Conservation (phyloP, 805 yeast genomes). For the Schwanniomyces yamadae region DNA sequence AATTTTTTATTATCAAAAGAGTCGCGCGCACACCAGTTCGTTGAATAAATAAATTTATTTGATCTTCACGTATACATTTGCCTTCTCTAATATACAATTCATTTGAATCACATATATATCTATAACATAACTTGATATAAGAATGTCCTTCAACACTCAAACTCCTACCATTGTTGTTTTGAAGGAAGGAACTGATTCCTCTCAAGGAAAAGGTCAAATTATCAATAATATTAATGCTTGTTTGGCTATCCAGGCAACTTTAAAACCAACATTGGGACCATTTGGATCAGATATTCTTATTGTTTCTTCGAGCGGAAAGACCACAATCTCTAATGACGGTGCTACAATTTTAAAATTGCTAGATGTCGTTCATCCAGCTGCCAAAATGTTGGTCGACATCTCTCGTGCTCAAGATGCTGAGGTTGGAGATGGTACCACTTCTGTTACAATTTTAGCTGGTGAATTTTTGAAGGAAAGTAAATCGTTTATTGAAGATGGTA, state of each 20-base stretch:
- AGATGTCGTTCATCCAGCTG: constrained; percentile 98
- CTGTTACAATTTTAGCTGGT: constrained; percentile 93
- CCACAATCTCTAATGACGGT: constrained; percentile 97
- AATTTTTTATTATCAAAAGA: constrained; percentile 3
- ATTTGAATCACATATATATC: not conserved
- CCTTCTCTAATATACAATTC: not conserved
- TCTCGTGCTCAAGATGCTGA: constrained; percentile 97
- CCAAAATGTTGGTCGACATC: constrained; percentile 90
- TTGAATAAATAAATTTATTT: constrained; percentile 1
- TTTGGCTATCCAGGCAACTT: constrained; percentile 92
- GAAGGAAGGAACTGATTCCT: constrained; percentile 95
- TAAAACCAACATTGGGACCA: constrained; percentile 95
- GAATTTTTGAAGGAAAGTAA: constrained; percentile 91
- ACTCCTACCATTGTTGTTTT: constrained; percentile 98
- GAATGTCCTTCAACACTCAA: constrained; percentile 86
- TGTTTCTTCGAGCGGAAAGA: constrained; percentile 77
- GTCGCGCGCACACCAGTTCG: not conserved
- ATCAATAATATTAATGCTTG: constrained; percentile 96
- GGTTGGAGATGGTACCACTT: constrained; percentile 98
- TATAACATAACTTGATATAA: constrained; percentile 1
- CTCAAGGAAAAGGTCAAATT: constrained; percentile 96
- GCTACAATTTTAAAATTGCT: constrained; percentile 90
- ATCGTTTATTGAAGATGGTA: constrained; percentile 91
- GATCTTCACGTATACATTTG: constrained; percentile 3
- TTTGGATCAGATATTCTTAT: constrained; percentile 93